Evolutionary conservation across 2,329 filamentous ascomycete species (phyloP), one percentile per base, ranked within the genome.

Genomic region (Nothopassalora personata): DNA sequence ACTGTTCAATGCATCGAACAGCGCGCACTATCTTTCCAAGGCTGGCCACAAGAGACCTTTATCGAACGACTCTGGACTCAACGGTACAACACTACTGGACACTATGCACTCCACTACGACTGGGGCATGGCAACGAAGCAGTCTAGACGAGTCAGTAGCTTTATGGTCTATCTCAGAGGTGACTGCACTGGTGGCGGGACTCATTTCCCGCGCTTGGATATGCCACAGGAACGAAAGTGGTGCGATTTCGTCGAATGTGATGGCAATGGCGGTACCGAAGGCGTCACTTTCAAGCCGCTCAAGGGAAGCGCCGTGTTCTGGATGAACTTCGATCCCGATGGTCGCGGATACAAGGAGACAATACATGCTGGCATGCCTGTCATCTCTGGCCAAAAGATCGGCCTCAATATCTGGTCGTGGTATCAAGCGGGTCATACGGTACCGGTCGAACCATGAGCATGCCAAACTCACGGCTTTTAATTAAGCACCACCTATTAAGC

Each of bases 371-470:
- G 82, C 5, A 73, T 85, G 67, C 83, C 83, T 8, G 83, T 86
- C 0, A 71, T 72, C 52, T 75, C 71, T 45, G 84, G 84, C 1
- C 76, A 73, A 39, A 86, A 86, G 74, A 77, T 86, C 58, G 84
- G 83, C 0, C 70, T 86, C 71, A 86, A 86, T 72, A 84, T 86
- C 61, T 86, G 84, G 84, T 85, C 80, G 71, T 86, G 83, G 83
- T 81, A 79, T 69, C 80, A 83, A 71, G 57, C 60, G 36, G 67
- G 67, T 6, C 57, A 66, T 59, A 50, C 36, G 23, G 33, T 45
- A 33, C 57, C 59, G 5, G 50, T 31, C 8, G 57, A 56, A 15
- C 9, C 49, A 31, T 51, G 49, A 51, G 13, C 39, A 43, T 43
- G 39, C 13, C 13, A 43, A 18, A 4, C 39, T 3, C n/a, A 18